These are phyloP conservation scores for Candida manassasensis DNA, from an alignment of 805 yeast species.

Conservation along the genomic window DNA sequence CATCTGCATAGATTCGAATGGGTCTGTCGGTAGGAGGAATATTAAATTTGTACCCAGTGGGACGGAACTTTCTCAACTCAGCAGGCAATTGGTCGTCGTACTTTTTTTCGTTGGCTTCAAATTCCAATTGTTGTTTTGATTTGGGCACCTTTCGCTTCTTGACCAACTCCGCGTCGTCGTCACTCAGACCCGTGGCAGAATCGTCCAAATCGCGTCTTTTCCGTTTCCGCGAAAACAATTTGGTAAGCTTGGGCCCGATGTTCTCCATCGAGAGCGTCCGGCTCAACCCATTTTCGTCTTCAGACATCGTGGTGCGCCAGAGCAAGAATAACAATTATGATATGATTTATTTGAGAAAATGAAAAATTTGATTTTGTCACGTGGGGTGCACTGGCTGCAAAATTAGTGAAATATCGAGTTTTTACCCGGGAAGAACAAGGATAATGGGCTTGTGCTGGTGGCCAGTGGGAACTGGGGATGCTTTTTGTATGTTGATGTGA, in stretches of 20 bases:
- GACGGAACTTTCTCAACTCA: constrained; percentile 71
- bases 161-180: constrained; percentile 9
- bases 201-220: constrained; percentile 15
- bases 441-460: no score
- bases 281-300: constrained; percentile 15
- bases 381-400: neutral
- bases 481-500: no score
- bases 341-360: neutral
- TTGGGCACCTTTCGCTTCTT: constrained; percentile 19
- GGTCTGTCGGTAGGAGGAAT: constrained; percentile 83
- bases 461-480: no score
- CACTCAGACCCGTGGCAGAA: constrained; percentile 13
- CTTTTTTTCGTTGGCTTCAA: constrained; percentile 48
- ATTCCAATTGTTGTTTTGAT: constrained; percentile 24
- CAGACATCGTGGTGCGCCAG: neutral
- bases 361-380: neutral
- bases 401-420: no score
- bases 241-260: constrained; percentile 33
- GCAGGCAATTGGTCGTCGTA: constrained; percentile 64
- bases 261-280: constrained; percentile 38
- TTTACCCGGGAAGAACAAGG: no score
- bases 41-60: constrained; percentile 72
- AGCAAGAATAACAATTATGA: neutral
- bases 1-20: constrained; percentile 94
- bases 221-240: constrained; percentile 27